Evolutionary conservation across 2,329 filamentous ascomycete genomes (phyloP), one percentile per base, ranked within the genome.

Genomic region (Xylaria sp.): DNA sequence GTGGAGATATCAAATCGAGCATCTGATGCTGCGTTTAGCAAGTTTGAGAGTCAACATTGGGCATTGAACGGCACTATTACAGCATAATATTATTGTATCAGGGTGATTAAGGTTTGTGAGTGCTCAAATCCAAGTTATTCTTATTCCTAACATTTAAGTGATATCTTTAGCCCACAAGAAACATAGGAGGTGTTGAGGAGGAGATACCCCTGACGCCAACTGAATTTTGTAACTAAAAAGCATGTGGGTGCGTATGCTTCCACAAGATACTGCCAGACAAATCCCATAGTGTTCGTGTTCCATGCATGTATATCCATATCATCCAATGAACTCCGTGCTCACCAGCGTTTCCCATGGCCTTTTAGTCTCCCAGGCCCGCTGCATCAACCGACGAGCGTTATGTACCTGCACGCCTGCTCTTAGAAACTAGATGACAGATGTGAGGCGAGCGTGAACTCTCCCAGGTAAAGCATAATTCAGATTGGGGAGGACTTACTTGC

Each of bases 341-440:
- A 90, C 86, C 65, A 93, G 79, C 39, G 85, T 87, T 79, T 92
- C 90, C 91, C 91, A 93, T 36, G 89, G 85, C 75, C 84, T 84
- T 34, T 86, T 86, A n/a, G 86, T 89, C 70, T 87, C 83, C 91
- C 91, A 93, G 9, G 90, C 88, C 72, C 82, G 84, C 79, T 92
- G 84, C 88, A 94, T 91, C 48, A 93, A 78, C 55, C 79, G 82
- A 65, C 88, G 84, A 48, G 91, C 90, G 72, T 85, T 84, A 65
- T 85, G 82, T 20, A 90, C 84, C 86, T 88, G 65, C 25, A 65
- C 60, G 12, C 34, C 30, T 28, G 43, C 58, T 48, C 72, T 73
- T 66, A 75, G 67, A 25, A 63, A 58, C 43, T 39, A 36, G 34
- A 39, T 13, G 10, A 28, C 23, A 56, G 56, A 52, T 34, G 15